A percentile compares a stretch with the other conserved stretches of the same genome.
phyloP scores from a whole-genome alignment of 768 basidiomycete genomes.

The Tylopilus balloui region DNA sequence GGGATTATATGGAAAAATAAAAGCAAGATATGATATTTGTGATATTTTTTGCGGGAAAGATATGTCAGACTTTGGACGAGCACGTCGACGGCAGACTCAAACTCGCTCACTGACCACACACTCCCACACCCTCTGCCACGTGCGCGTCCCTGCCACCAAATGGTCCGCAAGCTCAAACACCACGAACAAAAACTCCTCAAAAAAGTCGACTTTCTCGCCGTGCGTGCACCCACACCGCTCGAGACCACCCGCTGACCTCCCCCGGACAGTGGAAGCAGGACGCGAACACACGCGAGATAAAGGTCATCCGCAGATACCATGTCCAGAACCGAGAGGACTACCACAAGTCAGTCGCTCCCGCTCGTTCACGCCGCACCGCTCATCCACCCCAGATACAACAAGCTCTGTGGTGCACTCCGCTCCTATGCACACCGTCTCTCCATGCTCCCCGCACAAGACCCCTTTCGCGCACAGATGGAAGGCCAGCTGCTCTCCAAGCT shows the following conservation, averaged over 20 bases:
- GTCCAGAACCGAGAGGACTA: conserved; percentile 93
- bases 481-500: conserved; percentile 86
- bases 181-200: conserved; percentile 95
- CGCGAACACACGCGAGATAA: conserved; percentile 83
- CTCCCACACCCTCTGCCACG: conserved; percentile 32
- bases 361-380: not conserved
- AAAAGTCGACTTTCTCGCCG: conserved; percentile 96
- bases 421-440: conserved; percentile 84
- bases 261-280: conserved; percentile 88
- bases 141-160: conserved; percentile 17
- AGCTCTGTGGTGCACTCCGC: conserved; percentile 83
- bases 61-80: conserved; percentile 27
- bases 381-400: conserved; percentile 70
- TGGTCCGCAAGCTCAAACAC: conserved; percentile 93
- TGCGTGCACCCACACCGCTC: conserved; percentile 33
- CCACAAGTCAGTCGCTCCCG: conserved; percentile 55
- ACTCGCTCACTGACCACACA: conserved; percentile 17
- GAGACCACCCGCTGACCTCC: conserved; percentile 3
- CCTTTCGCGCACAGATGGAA: conserved; percentile 82
- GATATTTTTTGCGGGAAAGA: conserved; percentile 27
- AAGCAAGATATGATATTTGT: conserved; percentile 26
- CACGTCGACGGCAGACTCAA: conserved; percentile 30
- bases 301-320: conserved; percentile 93
- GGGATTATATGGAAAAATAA: conserved; percentile 18
- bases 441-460: conserved; percentile 83